Base-by-base conservation (phyloP, 768 basidiomycete genomes). In the Pisolithus sp. region DNA sequence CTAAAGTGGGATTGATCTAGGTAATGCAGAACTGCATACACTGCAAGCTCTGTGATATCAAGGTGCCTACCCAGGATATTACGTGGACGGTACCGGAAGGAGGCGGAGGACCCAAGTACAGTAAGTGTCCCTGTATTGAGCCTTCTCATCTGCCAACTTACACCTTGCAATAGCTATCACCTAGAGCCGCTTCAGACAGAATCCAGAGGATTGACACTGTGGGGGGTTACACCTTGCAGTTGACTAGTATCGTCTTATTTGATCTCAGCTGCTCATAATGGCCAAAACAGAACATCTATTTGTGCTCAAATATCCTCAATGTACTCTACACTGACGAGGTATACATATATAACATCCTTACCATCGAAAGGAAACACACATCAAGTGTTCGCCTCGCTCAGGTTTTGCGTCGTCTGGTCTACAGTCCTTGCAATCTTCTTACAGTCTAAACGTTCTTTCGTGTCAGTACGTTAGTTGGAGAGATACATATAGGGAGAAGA, bases 21-120 rank as follows among this genome's bases (percentile, higher is more conserved):
- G 12, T 7, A 7, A 41, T 66, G 49, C 58, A 93, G 88, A 91
- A 92, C 60, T 91, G 89, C 63, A 89, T 91, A 34, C 89, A 95
- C 65, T 96, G 93, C 74, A 96, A 94, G 69, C 74, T 96, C 40
- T 99, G 95, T 66, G 92, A 93, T 54, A 84, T 99, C 72, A 97
- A 99, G 71, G 89, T 89, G 4, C 94, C 94, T 3, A 92, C 92
- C 2, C 91, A 96, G 65, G 95, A 97, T 67, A 96, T 99, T 59
- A 90, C 86, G 15, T 98, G 95, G 95, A 86, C 84, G 5, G 93
- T 96, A 0, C 96, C 96, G 0, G 93, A 98, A 70, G 95, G 94
- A 10, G 89, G 92, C 12, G 95, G 95, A 30, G 95, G 95, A 48
- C 95, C 94, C 36, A 95, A 95, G 68, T 98, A 96, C 64, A 88